phyloP scores from a whole-genome alignment of 257 asterid genomes.

The Solanum chmielewskii region DNA sequence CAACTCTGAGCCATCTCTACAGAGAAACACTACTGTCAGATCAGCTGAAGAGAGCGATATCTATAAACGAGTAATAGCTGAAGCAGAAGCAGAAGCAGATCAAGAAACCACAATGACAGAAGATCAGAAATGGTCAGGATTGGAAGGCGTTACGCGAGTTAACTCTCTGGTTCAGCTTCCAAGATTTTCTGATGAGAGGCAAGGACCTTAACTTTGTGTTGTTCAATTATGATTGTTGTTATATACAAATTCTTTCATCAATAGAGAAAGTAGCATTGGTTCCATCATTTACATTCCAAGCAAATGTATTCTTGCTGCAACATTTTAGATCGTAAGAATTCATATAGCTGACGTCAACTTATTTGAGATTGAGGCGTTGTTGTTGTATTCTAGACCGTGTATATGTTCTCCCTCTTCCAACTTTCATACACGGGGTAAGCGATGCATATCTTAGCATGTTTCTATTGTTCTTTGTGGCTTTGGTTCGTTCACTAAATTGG shows the following conservation, averaged over 20 bases:
- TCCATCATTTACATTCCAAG: background rate
- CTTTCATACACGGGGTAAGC: background rate
- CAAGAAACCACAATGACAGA: background rate
- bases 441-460: background rate
- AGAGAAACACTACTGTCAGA: constrained; percentile 68
- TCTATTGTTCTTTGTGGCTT: background rate
- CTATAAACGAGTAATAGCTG: background rate
- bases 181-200: constrained; percentile 70
- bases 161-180: constrained; percentile 95
- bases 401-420: background rate
- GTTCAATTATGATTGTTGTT: background rate
- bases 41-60: constrained; percentile 35
- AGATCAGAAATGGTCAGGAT: constrained; percentile 62
- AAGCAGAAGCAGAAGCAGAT: background rate
- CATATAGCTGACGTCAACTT: background rate
- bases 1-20: constrained; percentile 56
- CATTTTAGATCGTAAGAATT: background rate
- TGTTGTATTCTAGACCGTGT: background rate
- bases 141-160: constrained; percentile 94
- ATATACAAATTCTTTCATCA: background rate
- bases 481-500: background rate
- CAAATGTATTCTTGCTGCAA: background rate
- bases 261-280: background rate
- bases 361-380: background rate
- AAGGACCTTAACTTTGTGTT: constrained; percentile 33